Evolutionary conservation across 495 filamentous ascomycete species (phyloP).

Genomic region (Neurospora hispaniola): DNA sequence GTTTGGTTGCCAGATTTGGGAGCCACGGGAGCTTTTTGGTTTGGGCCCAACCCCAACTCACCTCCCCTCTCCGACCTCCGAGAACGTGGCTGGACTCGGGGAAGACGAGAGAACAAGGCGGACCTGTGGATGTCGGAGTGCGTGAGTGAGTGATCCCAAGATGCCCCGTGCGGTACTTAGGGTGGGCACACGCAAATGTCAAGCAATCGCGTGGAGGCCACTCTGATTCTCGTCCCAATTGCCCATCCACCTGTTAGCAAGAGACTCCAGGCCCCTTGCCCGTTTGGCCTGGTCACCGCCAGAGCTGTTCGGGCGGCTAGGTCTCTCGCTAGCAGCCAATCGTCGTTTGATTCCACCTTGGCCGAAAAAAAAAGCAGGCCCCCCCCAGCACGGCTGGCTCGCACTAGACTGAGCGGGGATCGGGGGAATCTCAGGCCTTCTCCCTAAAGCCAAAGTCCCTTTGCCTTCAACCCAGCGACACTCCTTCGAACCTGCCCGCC

Average conservation of each 20-base stretch:
- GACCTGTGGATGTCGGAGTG: background rate
- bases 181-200: background rate
- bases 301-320: slow-evolving; percentile 4
- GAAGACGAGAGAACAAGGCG: background rate
- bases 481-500: slow-evolving; percentile 11
- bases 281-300: background rate
- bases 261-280: slow-evolving; percentile 8
- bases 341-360: slow-evolving; percentile 10
- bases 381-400: slow-evolving; percentile 12
- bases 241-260: slow-evolving; percentile 13
- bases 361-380: slow-evolving; percentile 14
- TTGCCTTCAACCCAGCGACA: slow-evolving; percentile 16
- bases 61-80: background rate
- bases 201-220: background rate
- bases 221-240: background rate
- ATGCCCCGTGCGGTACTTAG: background rate
- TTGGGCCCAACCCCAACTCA: background rate
- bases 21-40: background rate
- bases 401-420: slow-evolving; percentile 17
- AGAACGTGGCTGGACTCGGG: background rate
- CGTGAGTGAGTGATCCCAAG: background rate
- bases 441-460: slow-evolving; percentile 14
- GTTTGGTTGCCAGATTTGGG: background rate
- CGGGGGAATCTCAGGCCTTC: slow-evolving; percentile 12
- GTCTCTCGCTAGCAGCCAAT: slow-evolving; percentile 14